These are phyloP conservation scores for Oryza coarctata DNA, from an alignment of 176 grass and related monocot species.

Conservation along the genomic window DNA sequence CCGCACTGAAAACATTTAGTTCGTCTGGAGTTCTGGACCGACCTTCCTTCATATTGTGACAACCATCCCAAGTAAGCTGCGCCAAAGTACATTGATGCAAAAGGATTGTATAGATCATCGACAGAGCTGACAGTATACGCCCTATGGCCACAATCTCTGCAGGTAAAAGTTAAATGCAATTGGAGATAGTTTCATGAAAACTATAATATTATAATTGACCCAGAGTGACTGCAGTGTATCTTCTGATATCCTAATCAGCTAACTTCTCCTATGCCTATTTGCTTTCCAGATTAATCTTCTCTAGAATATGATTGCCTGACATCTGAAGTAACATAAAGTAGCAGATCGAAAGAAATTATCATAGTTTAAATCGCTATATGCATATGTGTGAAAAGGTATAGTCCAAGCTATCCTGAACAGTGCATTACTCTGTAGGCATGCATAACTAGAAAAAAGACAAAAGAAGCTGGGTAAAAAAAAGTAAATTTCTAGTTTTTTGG, in stretches of 20 bases:
- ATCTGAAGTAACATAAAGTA: conserved; percentile 8
- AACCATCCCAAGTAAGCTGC: conserved; percentile 79
- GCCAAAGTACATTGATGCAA: conserved; percentile 97
- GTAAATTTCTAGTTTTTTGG: no score
- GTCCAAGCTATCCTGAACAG: background rate
- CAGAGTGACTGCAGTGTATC: background rate
- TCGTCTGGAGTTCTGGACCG: background rate
- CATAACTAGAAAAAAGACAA: background rate
- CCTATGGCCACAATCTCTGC: conserved; percentile 73
- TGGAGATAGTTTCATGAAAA: conserved; percentile 10
- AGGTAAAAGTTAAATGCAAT: conserved; percentile 14
- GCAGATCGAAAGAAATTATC: background rate
- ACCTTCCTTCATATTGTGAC: conserved; percentile 88
- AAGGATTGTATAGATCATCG: conserved; percentile 95
- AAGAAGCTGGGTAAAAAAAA: no score
- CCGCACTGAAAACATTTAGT: conserved; percentile 17
- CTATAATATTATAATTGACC: background rate
- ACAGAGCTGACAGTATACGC: conserved; percentile 69
- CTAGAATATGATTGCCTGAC: conserved; percentile 3
- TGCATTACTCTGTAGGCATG: background rate
- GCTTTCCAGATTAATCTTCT: conserved; percentile 16
- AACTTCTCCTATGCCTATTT: background rate
- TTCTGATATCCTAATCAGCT: background rate
- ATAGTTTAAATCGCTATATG: conserved; percentile 9
- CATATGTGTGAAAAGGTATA: background rate